Evolutionary conservation across 768 basidiomycete species (phyloP).

Genomic region (Saitozyma podzolica): DNA sequence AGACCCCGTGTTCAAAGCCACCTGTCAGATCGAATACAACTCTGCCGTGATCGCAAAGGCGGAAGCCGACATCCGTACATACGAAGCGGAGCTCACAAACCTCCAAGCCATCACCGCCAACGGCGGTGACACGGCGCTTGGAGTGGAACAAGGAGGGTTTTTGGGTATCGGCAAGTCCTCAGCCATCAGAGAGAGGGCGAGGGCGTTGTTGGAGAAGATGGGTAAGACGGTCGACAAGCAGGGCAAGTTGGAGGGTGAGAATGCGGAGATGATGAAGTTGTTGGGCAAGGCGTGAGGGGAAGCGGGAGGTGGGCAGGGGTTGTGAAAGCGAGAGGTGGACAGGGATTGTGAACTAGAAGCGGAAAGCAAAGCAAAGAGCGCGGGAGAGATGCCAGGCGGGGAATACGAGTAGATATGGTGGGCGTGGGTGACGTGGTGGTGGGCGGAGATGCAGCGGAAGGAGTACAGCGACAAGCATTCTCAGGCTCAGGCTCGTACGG

Average conservation of each 20-base stretch:
- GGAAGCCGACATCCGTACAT: constrained; percentile 67
- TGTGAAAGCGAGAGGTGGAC: no score
- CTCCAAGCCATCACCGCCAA: constrained; percentile 67
- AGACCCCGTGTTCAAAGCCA: constrained; percentile 78
- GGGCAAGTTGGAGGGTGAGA: constrained; percentile 69
- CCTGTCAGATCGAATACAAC: constrained; percentile 78
- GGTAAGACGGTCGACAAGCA: constrained; percentile 67
- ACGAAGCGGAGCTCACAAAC: constrained; percentile 72
- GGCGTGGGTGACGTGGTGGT: no score
- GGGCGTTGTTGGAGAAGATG: constrained; percentile 75
- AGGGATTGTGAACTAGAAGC: no score
- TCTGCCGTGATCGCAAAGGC: constrained; percentile 55
- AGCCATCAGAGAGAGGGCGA: constrained; percentile 64
- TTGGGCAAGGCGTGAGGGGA: constrained; percentile 10
- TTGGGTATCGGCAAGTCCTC: constrained; percentile 21
- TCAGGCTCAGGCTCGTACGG: no score
- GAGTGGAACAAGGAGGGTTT: constrained; percentile 40
- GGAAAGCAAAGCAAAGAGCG: no score
- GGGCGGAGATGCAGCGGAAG: no score
- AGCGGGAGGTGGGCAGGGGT: no score
- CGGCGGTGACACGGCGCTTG: constrained; percentile 56
- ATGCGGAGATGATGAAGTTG: constrained; percentile 53
- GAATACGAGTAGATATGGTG: no score
- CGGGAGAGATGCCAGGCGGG: no score
- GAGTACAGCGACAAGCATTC: no score